Evolutionary conservation across 768 basidiomycete species (phyloP).

Genomic region (Trametes sanguinea): DNA sequence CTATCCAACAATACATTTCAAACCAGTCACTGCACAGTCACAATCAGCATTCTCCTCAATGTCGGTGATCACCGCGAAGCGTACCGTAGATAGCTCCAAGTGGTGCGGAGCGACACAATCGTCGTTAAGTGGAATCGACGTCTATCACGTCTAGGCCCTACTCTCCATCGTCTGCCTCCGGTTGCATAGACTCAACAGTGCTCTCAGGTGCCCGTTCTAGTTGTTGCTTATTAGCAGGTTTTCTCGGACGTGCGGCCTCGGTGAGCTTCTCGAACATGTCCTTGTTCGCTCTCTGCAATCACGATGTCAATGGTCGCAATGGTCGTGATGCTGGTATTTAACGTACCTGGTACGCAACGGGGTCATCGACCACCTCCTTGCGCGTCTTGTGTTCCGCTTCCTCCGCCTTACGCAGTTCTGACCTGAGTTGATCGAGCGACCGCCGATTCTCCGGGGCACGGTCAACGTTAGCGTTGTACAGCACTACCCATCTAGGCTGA

Average conservation of each 20-base stretch:
- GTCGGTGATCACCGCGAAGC: too few relatives aligned
- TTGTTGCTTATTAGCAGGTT: background rate
- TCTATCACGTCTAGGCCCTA: background rate
- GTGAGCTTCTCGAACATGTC: conserved; percentile 37
- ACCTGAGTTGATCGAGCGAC: conserved; percentile 46
- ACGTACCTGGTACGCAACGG: conserved; percentile 28
- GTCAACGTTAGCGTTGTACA: conserved; percentile 74
- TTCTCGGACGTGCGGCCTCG: conserved; percentile 36
- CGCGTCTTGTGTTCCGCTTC: conserved; percentile 38
- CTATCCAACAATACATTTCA: too few relatives aligned
- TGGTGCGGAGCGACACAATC: too few relatives aligned
- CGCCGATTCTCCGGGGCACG: conserved; percentile 48
- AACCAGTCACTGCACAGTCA: too few relatives aligned
- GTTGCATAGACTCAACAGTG: too few relatives aligned
- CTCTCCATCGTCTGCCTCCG: background rate
- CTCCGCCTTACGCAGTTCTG: conserved; percentile 62
- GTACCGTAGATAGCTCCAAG: too few relatives aligned
- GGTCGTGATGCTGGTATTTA: background rate
- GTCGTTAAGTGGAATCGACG: background rate
- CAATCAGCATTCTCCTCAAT: too few relatives aligned
- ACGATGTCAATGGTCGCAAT: background rate
- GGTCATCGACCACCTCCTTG: conserved; percentile 42
- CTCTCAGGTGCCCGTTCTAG: too few relatives aligned
- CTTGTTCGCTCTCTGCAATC: conserved; percentile 33
- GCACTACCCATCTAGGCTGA: conserved; percentile 59